Evolutionary conservation across 2,329 filamentous ascomycete species (phyloP).

Genomic region (Alternaria sp.): DNA sequence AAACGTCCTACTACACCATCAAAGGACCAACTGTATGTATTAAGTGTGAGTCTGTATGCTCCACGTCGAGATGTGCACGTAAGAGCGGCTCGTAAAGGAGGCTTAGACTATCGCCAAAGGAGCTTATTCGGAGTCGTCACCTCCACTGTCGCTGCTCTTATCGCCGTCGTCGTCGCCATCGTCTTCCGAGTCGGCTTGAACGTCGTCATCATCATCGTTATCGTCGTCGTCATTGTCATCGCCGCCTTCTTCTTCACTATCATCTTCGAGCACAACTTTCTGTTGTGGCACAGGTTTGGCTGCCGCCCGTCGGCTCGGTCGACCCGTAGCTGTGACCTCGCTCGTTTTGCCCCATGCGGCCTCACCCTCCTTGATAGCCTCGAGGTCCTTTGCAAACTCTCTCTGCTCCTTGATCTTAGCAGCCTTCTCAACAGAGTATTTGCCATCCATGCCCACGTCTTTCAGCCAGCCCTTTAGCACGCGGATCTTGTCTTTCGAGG

Average conservation of each 20-base stretch:
- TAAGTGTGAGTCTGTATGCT: neutral
- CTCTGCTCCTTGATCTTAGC: slow-evolving; percentile 86
- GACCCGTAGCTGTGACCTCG: slow-evolving; percentile 37
- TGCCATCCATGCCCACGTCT: slow-evolving; percentile 86
- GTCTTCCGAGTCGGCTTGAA: slow-evolving; percentile 23
- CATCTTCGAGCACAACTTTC: slow-evolving; percentile 35
- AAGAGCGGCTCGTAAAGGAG: neutral
- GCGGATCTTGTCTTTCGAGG: slow-evolving; percentile 79
- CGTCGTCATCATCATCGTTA: slow-evolving; percentile 28
- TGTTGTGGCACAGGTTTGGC: slow-evolving; percentile 28
- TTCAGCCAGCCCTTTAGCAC: slow-evolving; percentile 82
- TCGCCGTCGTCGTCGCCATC: slow-evolving; percentile 25
- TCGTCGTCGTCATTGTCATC: slow-evolving; percentile 26
- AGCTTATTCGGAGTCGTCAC: slow-evolving; percentile 36
- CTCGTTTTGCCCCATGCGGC: slow-evolving; percentile 73
- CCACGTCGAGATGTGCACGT: neutral
- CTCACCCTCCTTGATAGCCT: slow-evolving; percentile 84
- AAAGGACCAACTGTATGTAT: neutral
- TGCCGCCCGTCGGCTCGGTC: slow-evolving; percentile 40
- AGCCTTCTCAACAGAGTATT: slow-evolving; percentile 86
- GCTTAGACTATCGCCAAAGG: neutral
- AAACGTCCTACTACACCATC: neutral
- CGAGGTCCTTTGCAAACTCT: slow-evolving; percentile 84
- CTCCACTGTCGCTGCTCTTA: slow-evolving; percentile 22
- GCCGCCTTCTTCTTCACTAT: slow-evolving; percentile 34